A percentile compares a stretch with the other conserved stretches of the same genome.
phyloP scores from a whole-genome alignment of 805 yeast species.

The Priceomyces haplophilus region DNA sequence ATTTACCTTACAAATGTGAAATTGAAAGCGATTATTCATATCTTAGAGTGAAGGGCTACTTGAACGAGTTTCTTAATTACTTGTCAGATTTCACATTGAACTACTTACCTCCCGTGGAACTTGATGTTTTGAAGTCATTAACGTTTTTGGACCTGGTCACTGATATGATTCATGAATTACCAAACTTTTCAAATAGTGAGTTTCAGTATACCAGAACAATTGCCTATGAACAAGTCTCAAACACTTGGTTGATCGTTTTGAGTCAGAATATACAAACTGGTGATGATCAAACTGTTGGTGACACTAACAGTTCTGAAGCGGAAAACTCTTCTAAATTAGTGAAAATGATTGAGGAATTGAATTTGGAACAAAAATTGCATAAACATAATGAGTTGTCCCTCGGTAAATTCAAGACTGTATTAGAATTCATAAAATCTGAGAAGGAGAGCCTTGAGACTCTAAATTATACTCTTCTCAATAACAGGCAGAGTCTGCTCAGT shows the following conservation, averaged over 20 bases:
- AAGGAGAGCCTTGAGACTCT: conserved; percentile 28
- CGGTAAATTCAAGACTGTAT: conserved; percentile 42
- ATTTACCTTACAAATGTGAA: conserved; percentile 76
- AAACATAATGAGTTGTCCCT: conserved; percentile 43
- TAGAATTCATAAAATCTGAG: conserved; percentile 43
- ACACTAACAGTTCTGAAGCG: conserved; percentile 5
- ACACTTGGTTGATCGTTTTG: conserved; percentile 53
- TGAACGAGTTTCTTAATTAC: conserved; percentile 67
- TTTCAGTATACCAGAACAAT: conserved; percentile 48
- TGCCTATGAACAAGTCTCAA: conserved; percentile 60
- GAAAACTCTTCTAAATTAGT: conserved; percentile 22
- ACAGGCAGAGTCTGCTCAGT: conserved; percentile 18
- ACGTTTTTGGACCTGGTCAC: conserved; percentile 64
- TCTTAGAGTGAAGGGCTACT: conserved; percentile 62
- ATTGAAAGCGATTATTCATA: conserved; percentile 71
- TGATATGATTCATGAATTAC: conserved; percentile 57
- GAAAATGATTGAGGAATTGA: conserved; percentile 31
- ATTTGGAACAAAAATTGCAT: conserved; percentile 41
- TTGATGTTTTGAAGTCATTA: conserved; percentile 51
- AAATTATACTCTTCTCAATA: conserved; percentile 15
- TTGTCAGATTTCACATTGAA: conserved; percentile 71
- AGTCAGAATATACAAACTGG: conserved; percentile 21
- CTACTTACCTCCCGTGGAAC: conserved; percentile 69
- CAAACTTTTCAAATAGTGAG: conserved; percentile 59
- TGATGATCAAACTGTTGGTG: conserved; percentile 10